Percentiles rank a stretch among this genome's conserved stretches.
These are phyloP conservation scores for Phytophthora quininea DNA, from an alignment of 352 stramenopile species.

Conservation along the genomic window DNA sequence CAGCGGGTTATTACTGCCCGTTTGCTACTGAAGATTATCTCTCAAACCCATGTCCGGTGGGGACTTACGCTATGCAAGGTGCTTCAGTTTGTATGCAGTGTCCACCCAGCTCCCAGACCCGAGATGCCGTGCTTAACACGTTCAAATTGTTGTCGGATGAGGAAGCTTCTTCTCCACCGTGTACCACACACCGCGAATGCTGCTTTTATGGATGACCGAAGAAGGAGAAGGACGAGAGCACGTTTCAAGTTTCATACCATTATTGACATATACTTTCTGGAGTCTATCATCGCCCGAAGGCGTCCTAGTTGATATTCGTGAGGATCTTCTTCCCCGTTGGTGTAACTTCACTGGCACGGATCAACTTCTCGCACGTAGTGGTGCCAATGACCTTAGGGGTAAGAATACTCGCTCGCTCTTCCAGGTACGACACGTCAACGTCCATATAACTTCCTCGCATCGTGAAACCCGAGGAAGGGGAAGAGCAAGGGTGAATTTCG, in stretches of 20 bases:
- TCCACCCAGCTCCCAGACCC: not conserved
- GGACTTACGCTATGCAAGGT: constrained; percentile 54
- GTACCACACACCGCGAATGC: constrained; percentile 47
- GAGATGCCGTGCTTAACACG: constrained; percentile 19
- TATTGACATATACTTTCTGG: not conserved
- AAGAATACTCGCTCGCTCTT: not conserved
- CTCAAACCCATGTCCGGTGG: constrained; percentile 41
- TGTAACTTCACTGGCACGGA: not conserved
- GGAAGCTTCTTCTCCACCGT: constrained; percentile 21
- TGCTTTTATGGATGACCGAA: constrained; percentile 50
- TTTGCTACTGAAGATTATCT: constrained; percentile 55
- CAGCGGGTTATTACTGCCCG: constrained; percentile 70
- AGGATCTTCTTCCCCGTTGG: not conserved
- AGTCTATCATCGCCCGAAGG: constrained; percentile 1
- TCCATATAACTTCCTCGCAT: not conserved
- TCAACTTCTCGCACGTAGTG: not conserved
- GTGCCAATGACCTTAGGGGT: not conserved
- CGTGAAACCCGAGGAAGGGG: not conserved
- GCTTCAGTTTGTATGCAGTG: constrained; percentile 44
- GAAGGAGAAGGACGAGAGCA: too few relatives aligned
- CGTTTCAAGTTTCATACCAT: too few relatives aligned
- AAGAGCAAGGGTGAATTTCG: not conserved
- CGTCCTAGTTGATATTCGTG: not conserved
- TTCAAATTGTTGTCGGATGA: constrained; percentile 28
- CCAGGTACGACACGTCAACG: not conserved